phyloP scores from a whole-genome alignment of 108 stramenopile genomes.

The Cyclotella kingstonii region DNA sequence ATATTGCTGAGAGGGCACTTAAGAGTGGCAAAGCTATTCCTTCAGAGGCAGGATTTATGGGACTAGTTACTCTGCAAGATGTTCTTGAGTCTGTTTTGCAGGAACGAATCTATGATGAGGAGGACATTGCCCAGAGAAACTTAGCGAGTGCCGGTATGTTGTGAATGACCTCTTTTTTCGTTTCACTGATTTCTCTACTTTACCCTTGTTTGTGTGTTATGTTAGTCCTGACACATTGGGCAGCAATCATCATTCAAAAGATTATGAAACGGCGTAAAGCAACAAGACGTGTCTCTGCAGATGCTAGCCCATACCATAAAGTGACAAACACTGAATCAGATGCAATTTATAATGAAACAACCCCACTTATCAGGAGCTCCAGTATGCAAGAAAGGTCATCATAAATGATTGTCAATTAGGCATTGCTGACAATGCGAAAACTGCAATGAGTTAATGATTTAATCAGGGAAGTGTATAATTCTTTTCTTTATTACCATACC shows the following conservation, averaged over 20 bases:
- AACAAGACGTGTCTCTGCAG: neutral
- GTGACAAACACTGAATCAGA: neutral
- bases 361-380: neutral
- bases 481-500: too few relatives aligned
- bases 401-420: too few relatives aligned
- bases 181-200: neutral
- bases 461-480: too few relatives aligned
- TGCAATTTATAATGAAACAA: neutral
- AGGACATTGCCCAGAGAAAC: conserved; percentile 49
- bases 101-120: conserved; percentile 59
- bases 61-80: conserved; percentile 65
- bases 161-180: too few relatives aligned
- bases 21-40: conserved; percentile 33
- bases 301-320: neutral
- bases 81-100: conserved; percentile 60
- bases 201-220: neutral
- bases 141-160: conserved; percentile 39
- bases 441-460: too few relatives aligned
- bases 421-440: too few relatives aligned
- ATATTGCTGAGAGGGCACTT: conserved; percentile 54
- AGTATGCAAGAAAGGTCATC: too few relatives aligned
- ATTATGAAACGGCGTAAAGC: conserved; percentile 25
- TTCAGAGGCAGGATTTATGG: conserved; percentile 53
- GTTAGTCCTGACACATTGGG: conserved; percentile 52
- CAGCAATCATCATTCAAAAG: conserved; percentile 36